Percentiles rank a stretch among this genome's conserved stretches.
These are phyloP conservation scores for Rhododendron kiyosumense DNA, from an alignment of 148 eudicot genomes.

Conservation along the genomic window DNA sequence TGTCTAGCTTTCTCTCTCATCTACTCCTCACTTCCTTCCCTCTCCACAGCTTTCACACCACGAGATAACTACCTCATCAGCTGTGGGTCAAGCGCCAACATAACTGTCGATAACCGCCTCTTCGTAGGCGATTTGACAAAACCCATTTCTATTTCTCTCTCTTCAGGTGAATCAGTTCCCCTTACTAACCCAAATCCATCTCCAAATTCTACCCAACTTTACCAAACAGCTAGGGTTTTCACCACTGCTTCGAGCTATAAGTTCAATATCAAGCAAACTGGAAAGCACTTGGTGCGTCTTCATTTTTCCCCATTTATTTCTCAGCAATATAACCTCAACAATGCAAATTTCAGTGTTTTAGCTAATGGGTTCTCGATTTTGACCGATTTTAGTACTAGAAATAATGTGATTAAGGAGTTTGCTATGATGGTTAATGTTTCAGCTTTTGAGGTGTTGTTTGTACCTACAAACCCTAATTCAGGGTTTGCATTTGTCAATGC, in stretches of 20 bases:
- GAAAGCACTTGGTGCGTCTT: slow-evolving; percentile 69
- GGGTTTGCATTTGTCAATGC: slow-evolving; percentile 70
- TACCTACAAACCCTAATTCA: slow-evolving; percentile 24
- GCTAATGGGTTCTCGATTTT: slow-evolving; percentile 60
- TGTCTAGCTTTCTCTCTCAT: slow-evolving; percentile 7
- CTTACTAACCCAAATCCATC: slow-evolving; percentile 41
- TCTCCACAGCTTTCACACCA: slow-evolving; percentile 42
- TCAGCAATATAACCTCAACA: slow-evolving; percentile 38
- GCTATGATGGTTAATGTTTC: slow-evolving; percentile 37
- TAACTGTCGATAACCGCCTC: slow-evolving; percentile 33
- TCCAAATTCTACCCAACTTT: slow-evolving; percentile 38
- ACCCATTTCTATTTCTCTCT: slow-evolving; percentile 30
- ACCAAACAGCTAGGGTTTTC: slow-evolving; percentile 70
- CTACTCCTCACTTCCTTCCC: slow-evolving; percentile 3
- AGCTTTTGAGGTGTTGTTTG: slow-evolving; percentile 47
- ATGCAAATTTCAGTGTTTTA: slow-evolving; percentile 57
- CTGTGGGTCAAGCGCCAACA: slow-evolving; percentile 63
- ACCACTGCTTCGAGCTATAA: slow-evolving; percentile 41
- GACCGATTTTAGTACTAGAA: slow-evolving; percentile 31
- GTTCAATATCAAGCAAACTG: slow-evolving; percentile 43
- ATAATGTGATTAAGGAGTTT: slow-evolving; percentile 53
- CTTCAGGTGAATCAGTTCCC: slow-evolving; percentile 42
- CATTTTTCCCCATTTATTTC: slow-evolving; percentile 72
- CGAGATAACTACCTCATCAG: slow-evolving; percentile 62
- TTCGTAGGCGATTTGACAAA: slow-evolving; percentile 56